These are phyloP conservation scores for Strigomonas galati DNA, from an alignment of 208 protist species.

Conservation along the genomic window DNA sequence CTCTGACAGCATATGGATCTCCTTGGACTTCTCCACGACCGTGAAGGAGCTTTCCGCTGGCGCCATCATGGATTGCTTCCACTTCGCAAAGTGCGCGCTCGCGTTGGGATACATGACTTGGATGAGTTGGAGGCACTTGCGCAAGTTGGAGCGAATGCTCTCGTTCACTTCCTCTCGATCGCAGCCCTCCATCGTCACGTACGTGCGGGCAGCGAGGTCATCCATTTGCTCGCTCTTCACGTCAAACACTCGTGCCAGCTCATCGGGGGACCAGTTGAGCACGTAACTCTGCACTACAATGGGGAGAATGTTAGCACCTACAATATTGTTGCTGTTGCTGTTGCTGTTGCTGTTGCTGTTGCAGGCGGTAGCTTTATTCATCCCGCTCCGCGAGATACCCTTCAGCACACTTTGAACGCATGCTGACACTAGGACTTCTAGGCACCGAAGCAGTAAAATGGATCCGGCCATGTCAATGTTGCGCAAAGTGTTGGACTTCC, in stretches of 20 bases:
- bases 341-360: no score
- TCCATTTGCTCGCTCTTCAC: not conserved
- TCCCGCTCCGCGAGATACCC: not conserved
- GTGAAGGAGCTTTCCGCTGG: no score
- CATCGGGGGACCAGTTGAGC: not conserved
- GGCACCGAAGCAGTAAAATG: conserved; percentile 31
- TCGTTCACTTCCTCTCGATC: no score
- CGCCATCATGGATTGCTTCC: no score
- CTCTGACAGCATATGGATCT: conserved; percentile 17
- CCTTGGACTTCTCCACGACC: conserved; percentile 16
- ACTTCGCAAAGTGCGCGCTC: no score
- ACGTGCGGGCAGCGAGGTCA: not conserved
- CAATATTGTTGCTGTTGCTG: no score
- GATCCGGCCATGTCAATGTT: conserved; percentile 51
- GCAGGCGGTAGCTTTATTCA: not conserved
- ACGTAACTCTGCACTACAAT: not conserved
- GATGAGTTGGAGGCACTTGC: no score
- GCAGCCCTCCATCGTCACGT: conserved; percentile 7
- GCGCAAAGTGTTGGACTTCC: conserved; percentile 59
- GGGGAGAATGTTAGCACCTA: no score
- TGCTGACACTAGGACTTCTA: not conserved
- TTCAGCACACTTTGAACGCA: not conserved
- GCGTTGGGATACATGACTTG: no score
- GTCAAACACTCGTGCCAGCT: not conserved
- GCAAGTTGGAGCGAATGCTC: no score